Base-by-base conservation (phyloP, 1,284 basidiomycete genomes). In the Trametes pubescens region DNA sequence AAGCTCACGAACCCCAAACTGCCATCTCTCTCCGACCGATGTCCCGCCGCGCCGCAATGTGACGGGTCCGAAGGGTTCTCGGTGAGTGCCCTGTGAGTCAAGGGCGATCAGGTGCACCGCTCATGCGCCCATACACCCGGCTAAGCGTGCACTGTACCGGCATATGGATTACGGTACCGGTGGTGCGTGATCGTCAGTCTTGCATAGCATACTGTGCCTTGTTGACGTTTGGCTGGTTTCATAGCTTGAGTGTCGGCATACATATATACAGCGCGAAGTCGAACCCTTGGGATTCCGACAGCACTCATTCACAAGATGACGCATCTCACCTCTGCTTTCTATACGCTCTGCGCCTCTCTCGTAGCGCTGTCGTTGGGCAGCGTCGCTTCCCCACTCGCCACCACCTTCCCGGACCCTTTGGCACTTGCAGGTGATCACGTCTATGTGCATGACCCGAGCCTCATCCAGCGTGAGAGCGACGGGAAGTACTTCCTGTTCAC, bases 401-500 rank as follows among this genome's bases (percentile, higher is more conserved):
- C 62, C 5, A 48, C 46, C 4, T 71, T 61, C 24, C 69, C 69
- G 0, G 57, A 71, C 54, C 69, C 69, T 7, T 55, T 71, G 22
- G 4, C 34, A 21, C 49, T 69, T 9, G 46, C 56, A 0, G 69
- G 69, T 34, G 59, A 46, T 32, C 35, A 38, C 10, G 61, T 67
- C 57, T 67, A 65, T n/a, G 67, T 71, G 7, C 67, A 70, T 32
- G 69, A 70, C 40, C 69, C 69, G 7, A 70, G 67, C 51, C 62
- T 70, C 13, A 55, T 69, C 13, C 69, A 67, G 54, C 67, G 69
- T 8, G 44, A 57, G 18, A 66, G 65, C 38, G 68, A 69, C 43
- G 65, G 63, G 40, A 71, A 70, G 52, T 71, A 70, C 47, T 71
- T 67, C 59, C 58, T 69, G 18, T 72, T 70, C 60, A 69, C 62